These are phyloP conservation scores for Flaveria floridana DNA, from an alignment of 140 eudicot species.

Conservation along the genomic window DNA sequence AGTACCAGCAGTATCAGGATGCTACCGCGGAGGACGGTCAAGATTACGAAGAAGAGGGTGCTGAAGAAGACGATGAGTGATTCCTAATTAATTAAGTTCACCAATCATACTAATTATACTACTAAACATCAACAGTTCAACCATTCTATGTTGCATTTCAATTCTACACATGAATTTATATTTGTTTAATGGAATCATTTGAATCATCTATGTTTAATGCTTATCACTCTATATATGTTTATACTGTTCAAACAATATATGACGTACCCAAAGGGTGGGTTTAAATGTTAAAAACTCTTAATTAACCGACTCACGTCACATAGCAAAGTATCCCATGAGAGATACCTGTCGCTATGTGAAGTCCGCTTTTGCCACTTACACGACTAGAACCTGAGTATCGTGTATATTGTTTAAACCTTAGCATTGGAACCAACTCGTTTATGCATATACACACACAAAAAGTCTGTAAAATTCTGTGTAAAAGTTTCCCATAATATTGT, in stretches of 20 bases:
- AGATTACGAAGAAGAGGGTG: slow-evolving; percentile 36
- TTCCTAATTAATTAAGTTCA: background rate
- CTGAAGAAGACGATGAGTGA: slow-evolving; percentile 20
- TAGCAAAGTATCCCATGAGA: no score
- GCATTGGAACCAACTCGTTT: no score
- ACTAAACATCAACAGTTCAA: background rate
- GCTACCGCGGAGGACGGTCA: slow-evolving; percentile 40
- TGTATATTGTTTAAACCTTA: no score
- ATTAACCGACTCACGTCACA: background rate
- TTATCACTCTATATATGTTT: background rate
- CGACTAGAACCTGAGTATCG: no score
- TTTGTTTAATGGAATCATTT: background rate
- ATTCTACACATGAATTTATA: slow-evolving; percentile 2
- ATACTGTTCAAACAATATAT: background rate
- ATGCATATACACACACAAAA: no score
- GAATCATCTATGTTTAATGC: background rate
- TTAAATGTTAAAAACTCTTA: background rate
- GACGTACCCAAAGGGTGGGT: background rate
- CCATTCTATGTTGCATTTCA: background rate
- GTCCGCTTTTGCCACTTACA: no score
- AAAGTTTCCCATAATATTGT: no score
- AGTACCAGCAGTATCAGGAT: slow-evolving; percentile 54
- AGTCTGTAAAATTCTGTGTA: no score
- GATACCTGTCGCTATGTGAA: no score
- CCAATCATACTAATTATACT: background rate